phyloP scores from a whole-genome alignment of 1,284 basidiomycete species.

The Ganoderma boninense region DNA sequence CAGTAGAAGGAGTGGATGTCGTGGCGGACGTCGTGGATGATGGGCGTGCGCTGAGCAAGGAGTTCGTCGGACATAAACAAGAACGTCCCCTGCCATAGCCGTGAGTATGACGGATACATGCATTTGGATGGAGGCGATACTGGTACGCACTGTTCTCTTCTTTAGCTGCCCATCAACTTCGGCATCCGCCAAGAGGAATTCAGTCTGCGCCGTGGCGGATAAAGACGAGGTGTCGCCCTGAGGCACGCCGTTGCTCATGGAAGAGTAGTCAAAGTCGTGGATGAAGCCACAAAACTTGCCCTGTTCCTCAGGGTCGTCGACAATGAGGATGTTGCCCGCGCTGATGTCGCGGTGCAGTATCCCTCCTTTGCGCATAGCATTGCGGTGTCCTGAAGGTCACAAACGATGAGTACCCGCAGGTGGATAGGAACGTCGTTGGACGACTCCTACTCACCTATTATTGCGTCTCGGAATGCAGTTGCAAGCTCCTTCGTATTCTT shows the following conservation, averaged over 20 bases:
- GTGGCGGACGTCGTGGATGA: slow-evolving; percentile 20
- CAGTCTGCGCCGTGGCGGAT: background rate
- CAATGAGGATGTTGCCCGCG: slow-evolving; percentile 15
- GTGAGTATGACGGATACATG: background rate
- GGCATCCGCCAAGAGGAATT: background rate
- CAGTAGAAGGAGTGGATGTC: slow-evolving; percentile 33
- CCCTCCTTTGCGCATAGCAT: background rate
- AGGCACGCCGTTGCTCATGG: background rate
- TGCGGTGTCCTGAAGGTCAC: background rate
- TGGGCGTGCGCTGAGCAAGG: background rate
- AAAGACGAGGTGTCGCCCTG: background rate
- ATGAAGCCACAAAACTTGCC: slow-evolving; percentile 13
- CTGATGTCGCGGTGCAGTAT: slow-evolving; percentile 21
- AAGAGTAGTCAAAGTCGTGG: slow-evolving; percentile 21
- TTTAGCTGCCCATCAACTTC: background rate
- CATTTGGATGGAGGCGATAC: background rate
- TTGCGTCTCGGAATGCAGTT: slow-evolving; percentile 19
- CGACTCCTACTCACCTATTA: slow-evolving; percentile 21
- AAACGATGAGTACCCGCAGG: too few relatives aligned
- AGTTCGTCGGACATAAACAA: background rate
- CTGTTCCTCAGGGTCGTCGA: background rate
- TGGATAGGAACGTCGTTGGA: too few relatives aligned
- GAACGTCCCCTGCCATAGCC: slow-evolving; percentile 1
- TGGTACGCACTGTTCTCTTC: background rate
- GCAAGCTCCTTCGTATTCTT: slow-evolving; percentile 22